Evolutionary conservation across 441 rosid genomes (phyloP).

Genomic region (Pelargonium cotyledonis): DNA sequence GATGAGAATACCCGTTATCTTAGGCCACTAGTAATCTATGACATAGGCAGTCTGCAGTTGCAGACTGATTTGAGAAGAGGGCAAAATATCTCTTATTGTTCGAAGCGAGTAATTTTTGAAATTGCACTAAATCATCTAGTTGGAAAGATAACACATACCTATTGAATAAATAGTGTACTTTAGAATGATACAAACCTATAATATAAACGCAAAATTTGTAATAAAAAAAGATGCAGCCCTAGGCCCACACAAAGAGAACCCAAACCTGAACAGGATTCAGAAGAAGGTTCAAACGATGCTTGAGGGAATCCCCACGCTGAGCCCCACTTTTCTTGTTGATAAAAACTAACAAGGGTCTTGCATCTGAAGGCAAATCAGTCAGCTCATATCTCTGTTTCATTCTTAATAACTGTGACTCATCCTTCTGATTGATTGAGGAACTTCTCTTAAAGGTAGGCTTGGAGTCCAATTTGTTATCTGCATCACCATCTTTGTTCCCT

Average conservation of each 20-base stretch:
- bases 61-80: not conserved
- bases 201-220: not conserved
- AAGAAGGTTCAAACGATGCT: conserved; percentile 75
- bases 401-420: conserved; percentile 54
- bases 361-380: conserved; percentile 79
- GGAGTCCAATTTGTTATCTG: conserved; percentile 42
- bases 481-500: conserved; percentile 32
- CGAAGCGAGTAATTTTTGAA: not conserved
- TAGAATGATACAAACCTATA: not conserved
- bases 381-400: conserved; percentile 75
- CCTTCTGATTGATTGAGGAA: conserved; percentile 62
- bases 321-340: conserved; percentile 97
- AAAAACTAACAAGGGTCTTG: conserved; percentile 85
- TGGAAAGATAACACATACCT: not conserved
- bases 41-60: no score
- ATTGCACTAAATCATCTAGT: not conserved
- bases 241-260: not conserved
- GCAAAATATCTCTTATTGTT: not conserved
- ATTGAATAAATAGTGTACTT: conserved; percentile 4
- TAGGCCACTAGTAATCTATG: no score
- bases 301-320: conserved; percentile 79
- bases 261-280: conserved; percentile 91
- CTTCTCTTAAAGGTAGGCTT: conserved; percentile 54
- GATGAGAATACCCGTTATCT: not conserved
- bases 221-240: conserved; percentile 7